These are phyloP conservation scores for Terfezia boudieri DNA, from an alignment of 495 filamentous ascomycete species.

Conservation along the genomic window DNA sequence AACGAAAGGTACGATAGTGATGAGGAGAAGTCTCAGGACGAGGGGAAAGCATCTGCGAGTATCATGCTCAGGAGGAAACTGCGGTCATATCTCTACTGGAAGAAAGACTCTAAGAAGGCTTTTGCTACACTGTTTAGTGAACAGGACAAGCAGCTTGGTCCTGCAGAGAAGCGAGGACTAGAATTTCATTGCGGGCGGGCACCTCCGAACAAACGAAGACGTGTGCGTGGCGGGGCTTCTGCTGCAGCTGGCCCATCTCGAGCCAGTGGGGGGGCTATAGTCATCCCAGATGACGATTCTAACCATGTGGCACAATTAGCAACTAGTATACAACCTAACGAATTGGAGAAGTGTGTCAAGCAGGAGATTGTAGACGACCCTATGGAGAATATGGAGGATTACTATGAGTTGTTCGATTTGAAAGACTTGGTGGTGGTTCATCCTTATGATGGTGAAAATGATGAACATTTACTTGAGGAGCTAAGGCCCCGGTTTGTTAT, in stretches of 20 bases:
- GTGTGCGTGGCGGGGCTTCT: constrained; percentile 61
- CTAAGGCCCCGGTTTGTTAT: constrained; percentile 81
- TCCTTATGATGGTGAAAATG: constrained; percentile 84
- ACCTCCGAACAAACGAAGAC: constrained; percentile 68
- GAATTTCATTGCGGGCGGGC: constrained; percentile 33
- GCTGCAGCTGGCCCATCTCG: constrained; percentile 32
- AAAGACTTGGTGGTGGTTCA: constrained; percentile 71
- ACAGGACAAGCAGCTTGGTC: constrained; percentile 52
- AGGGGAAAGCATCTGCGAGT: constrained; percentile 38
- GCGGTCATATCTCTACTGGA: constrained; percentile 81
- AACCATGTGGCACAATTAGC: constrained; percentile 46
- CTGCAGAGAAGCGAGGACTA: constrained; percentile 19
- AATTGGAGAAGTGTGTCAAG: constrained; percentile 38
- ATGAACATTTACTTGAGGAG: constrained; percentile 88
- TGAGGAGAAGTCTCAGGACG: constrained; percentile 21
- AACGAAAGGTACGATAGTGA: constrained; percentile 6
- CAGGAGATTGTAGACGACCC: constrained; percentile 61
- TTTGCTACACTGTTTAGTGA: constrained; percentile 49
- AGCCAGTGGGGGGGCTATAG: constrained; percentile 31
- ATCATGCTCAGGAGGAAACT: constrained; percentile 79
- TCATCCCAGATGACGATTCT: constrained; percentile 58
- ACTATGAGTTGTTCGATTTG: constrained; percentile 84
- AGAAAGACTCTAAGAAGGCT: constrained; percentile 67
- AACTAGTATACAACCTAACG: constrained; percentile 43
- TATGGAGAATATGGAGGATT: constrained; percentile 72